Percentiles rank a stretch among this genome's conserved stretches.
These are phyloP conservation scores for Selaginella tamariscina DNA, from an alignment of 75 land plant genomes.

Conservation along the genomic window DNA sequence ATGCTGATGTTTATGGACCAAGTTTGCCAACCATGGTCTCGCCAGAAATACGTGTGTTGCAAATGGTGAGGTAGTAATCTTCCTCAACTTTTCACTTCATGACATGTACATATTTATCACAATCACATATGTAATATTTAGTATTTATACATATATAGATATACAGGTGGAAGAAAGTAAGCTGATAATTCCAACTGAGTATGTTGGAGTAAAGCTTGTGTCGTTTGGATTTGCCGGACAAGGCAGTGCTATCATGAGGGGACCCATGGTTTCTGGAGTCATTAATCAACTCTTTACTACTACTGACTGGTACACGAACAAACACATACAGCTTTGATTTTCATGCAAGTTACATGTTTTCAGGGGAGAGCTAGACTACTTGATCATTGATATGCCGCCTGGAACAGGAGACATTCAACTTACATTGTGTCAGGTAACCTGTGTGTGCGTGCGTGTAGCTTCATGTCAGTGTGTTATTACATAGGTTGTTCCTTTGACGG, in stretches of 20 bases:
- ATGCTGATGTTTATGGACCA: constrained; percentile 98
- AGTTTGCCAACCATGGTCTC: constrained; percentile 98
- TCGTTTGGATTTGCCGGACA: constrained; percentile 98
- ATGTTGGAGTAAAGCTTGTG: constrained; percentile 86
- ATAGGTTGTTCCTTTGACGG: constrained; percentile 93
- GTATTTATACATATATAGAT: too few species aligned
- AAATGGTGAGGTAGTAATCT: constrained; percentile 50
- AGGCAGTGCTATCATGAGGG: constrained; percentile 98
- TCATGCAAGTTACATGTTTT: constrained; percentile 8
- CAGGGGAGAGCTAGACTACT: constrained; percentile 97
- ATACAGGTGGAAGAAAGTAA: constrained; percentile 75
- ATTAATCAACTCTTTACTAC: constrained; percentile 91
- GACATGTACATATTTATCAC: too few species aligned
- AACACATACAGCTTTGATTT: too few species aligned
- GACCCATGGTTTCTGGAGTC: constrained; percentile 99
- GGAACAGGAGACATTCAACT: constrained; percentile 99
- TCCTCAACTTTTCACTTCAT: background rate
- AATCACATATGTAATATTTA: too few species aligned
- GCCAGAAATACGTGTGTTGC: constrained; percentile 68
- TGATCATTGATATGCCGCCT: constrained; percentile 95
- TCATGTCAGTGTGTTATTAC: background rate
- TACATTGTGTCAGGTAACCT: constrained; percentile 88
- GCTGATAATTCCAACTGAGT: constrained; percentile 82
- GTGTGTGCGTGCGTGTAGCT: background rate
- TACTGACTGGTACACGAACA: constrained; percentile 76